Percentiles rank a stretch among this genome's conserved stretches.
phyloP scores from a whole-genome alignment of 139 green algal genomes.

The Gonium pectorale region DNA sequence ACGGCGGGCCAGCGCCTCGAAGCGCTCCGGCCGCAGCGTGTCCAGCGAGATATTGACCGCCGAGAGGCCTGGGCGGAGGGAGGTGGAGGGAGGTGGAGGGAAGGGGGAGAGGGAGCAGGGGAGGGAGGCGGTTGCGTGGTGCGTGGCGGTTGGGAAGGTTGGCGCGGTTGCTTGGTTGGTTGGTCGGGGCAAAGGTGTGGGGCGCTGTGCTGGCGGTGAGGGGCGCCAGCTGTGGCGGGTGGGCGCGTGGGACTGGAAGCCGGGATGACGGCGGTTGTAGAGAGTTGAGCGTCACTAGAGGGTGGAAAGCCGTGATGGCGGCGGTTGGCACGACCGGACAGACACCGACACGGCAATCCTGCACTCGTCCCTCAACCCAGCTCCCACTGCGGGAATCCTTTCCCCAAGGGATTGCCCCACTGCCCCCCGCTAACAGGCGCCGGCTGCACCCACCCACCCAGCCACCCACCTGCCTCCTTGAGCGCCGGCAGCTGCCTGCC shows the following conservation, averaged over 20 bases:
- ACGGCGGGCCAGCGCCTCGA: conserved; percentile 91
- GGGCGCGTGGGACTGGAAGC: too few species aligned
- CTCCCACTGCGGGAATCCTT: too few species aligned
- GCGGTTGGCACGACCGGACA: too few species aligned
- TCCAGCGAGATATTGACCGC: conserved; percentile 96
- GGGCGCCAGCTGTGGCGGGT: too few species aligned
- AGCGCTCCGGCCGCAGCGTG: conserved; percentile 89
- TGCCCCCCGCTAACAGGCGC: background rate
- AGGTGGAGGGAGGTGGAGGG: background rate
- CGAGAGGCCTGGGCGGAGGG: conserved; percentile 74
- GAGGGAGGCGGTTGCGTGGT: background rate
- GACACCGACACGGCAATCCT: too few species aligned
- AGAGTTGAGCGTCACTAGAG: too few species aligned
- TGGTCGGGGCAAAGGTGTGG: too few species aligned
- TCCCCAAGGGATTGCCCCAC: too few species aligned
- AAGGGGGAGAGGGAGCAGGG: background rate
- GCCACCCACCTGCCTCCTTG: conserved; percentile 41
- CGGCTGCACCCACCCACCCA: background rate
- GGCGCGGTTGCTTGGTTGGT: background rate
- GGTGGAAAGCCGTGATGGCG: too few species aligned
- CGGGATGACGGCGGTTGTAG: too few species aligned
- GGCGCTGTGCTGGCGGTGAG: too few species aligned
- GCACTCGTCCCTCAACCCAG: too few species aligned
- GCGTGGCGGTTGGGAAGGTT: background rate
- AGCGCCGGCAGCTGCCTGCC: conserved; percentile 72